Percentiles rank a stretch among this genome's conserved stretches.
These are phyloP conservation scores for Brassica nigra DNA, from an alignment of 345 rosid species.

Conservation along the genomic window DNA sequence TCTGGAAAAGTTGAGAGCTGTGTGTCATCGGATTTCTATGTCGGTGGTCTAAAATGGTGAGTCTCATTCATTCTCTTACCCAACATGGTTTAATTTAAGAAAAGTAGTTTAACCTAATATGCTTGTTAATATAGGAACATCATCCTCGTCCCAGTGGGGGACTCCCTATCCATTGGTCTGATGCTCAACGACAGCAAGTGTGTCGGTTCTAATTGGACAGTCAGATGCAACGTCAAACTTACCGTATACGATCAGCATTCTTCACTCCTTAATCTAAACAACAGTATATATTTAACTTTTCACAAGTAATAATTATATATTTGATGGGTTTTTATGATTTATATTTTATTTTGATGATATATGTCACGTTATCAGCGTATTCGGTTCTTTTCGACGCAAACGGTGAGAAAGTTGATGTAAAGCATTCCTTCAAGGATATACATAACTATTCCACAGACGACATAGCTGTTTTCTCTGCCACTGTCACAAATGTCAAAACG, in stretches of 20 bases:
- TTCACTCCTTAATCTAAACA: neutral
- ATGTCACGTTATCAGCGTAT: neutral
- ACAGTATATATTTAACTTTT: neutral
- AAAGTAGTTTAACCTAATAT: neutral
- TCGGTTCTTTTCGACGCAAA: neutral
- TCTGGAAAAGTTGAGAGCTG: neutral
- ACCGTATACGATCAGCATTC: neutral
- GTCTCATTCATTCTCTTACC: neutral
- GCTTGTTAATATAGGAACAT: constrained; percentile 1
- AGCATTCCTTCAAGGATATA: neutral
- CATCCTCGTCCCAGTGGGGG: neutral
- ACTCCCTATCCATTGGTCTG: neutral
- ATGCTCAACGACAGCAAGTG: neutral
- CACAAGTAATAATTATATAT: neutral
- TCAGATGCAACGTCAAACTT: neutral
- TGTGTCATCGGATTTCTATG: constrained; percentile 1
- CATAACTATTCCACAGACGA: neutral
- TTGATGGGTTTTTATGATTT: neutral
- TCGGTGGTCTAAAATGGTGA: constrained; percentile 23
- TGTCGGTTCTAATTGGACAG: neutral
- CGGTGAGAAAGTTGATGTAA: no score
- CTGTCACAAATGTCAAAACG: neutral
- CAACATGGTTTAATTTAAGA: neutral
- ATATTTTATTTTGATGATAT: neutral
- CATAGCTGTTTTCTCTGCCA: neutral